These are phyloP conservation scores for Pyropia yezoensis DNA, from an alignment of 23 red algal species.

Conservation along the genomic window DNA sequence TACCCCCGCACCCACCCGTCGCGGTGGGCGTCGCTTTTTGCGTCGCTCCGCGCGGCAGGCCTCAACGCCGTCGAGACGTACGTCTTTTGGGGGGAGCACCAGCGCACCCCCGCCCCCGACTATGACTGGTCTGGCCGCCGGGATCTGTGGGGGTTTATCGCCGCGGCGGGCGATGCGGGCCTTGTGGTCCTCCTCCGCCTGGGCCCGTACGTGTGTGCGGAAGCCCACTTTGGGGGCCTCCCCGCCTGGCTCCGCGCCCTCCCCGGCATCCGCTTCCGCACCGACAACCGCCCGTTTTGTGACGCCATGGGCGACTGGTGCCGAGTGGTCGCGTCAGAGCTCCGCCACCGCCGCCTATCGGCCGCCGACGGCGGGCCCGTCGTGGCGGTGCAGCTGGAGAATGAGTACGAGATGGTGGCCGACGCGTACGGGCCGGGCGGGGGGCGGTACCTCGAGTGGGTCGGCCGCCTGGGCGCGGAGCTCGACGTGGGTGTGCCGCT, in stretches of 20 bases:
- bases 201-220: constrained; percentile 90
- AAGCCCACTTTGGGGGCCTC: constrained; percentile 73
- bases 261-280: constrained; percentile 79
- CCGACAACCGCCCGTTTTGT: constrained; percentile 57
- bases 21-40: constrained; percentile 50
- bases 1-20: constrained; percentile 72
- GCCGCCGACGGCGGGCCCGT: constrained; percentile 66
- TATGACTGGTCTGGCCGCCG: constrained; percentile 44
- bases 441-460: constrained; percentile 67
- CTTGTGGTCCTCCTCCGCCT: constrained; percentile 78
- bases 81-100: constrained; percentile 70
- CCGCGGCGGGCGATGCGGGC: constrained; percentile 22
- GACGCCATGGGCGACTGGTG: constrained; percentile 53
- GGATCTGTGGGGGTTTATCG: constrained; percentile 66
- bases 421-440: constrained; percentile 50
- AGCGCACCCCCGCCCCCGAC: constrained; percentile 12
- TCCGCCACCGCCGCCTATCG: constrained; percentile 29
- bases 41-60: constrained; percentile 37
- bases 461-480: constrained; percentile 44
- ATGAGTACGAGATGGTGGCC: constrained; percentile 86
- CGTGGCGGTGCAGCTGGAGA: constrained; percentile 84
- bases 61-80: constrained; percentile 93
- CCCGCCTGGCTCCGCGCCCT: constrained; percentile 55
- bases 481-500: constrained; percentile 66
- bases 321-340: constrained; percentile 11